A percentile compares a stretch with the other conserved stretches of the same genome.
These are phyloP conservation scores for Phytophthora colocasiae DNA, from an alignment of 352 stramenopile genomes.

Conservation along the genomic window DNA sequence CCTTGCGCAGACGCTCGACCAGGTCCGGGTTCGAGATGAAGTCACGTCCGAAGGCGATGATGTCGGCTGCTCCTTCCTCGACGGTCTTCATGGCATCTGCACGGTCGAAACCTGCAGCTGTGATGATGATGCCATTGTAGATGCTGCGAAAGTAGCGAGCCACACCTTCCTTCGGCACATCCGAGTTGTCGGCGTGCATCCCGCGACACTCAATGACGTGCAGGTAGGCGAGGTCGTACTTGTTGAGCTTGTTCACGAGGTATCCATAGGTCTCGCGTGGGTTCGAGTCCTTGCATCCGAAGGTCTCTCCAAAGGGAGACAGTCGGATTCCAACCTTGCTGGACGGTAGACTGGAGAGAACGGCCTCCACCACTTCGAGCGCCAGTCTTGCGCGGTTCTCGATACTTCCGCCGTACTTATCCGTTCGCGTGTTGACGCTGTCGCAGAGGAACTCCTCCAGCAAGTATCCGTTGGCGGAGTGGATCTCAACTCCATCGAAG, in stretches of 20 bases:
- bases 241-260: conserved; percentile 36
- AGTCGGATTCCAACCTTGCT: conserved; percentile 22
- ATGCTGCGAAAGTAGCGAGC: conserved; percentile 44
- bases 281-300: conserved; percentile 44
- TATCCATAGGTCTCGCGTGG: conserved; percentile 48
- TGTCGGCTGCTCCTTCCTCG: conserved; percentile 48
- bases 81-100: conserved; percentile 50
- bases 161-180: conserved; percentile 37
- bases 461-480: conserved; percentile 88
- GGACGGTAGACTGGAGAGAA: conserved; percentile 32
- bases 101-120: conserved; percentile 46
- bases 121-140: conserved; percentile 68
- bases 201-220: conserved; percentile 58
- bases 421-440: conserved; percentile 33
- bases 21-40: conserved; percentile 59
- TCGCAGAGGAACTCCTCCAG: conserved; percentile 86
- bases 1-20: conserved; percentile 53
- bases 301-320: conserved; percentile 40
- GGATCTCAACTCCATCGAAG: conserved; percentile 91
- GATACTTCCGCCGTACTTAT: conserved; percentile 59
- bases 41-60: conserved; percentile 57
- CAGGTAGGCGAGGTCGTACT: conserved; percentile 52
- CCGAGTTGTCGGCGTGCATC: conserved; percentile 35
- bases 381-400: conserved; percentile 45
- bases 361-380: conserved; percentile 59